Conservation (phyloP, 2,329 filamentous ascomycete species). For the Stylonectria norvegica region DNA sequence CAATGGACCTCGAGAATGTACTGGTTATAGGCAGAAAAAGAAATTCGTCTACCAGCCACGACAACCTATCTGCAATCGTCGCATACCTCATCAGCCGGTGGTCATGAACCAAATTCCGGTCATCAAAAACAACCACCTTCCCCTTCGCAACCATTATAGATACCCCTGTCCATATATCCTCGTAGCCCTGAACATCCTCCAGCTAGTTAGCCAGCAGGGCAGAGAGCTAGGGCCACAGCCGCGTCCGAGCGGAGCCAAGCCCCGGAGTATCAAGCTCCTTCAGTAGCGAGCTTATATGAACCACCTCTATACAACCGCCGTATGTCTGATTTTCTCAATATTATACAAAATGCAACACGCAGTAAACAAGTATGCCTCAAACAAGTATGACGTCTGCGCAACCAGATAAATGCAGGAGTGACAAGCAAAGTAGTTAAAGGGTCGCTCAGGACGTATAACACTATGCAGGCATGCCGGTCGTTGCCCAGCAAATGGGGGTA, state of each 20-base stretch:
- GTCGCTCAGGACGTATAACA: not conserved
- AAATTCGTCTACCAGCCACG: slow-evolving; percentile 5
- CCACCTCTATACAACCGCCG: not conserved
- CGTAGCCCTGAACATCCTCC: no score
- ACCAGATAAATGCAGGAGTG: slow-evolving; percentile 1
- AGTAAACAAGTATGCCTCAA: not conserved
- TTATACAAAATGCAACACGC: not conserved
- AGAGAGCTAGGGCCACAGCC: no score
- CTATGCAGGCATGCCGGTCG: not conserved
- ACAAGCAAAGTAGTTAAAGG: not conserved
- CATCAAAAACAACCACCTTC: no score
- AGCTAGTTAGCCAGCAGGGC: no score
- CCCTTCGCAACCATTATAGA: no score
- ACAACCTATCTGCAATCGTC: no score
- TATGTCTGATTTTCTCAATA: not conserved
- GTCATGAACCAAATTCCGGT: no score
- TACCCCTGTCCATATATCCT: no score
- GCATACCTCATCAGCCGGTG: no score
- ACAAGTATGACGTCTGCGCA: not conserved
- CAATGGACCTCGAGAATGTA: not conserved
- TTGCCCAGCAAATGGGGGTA: slow-evolving; percentile 2
- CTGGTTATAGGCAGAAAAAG: not conserved
- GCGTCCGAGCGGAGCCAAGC: no score
- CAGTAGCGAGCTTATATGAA: not conserved
- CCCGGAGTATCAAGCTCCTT: no score